Evolutionary conservation across 176 grass and related monocot species (phyloP).

Genomic region (Aechmea fasciata): DNA sequence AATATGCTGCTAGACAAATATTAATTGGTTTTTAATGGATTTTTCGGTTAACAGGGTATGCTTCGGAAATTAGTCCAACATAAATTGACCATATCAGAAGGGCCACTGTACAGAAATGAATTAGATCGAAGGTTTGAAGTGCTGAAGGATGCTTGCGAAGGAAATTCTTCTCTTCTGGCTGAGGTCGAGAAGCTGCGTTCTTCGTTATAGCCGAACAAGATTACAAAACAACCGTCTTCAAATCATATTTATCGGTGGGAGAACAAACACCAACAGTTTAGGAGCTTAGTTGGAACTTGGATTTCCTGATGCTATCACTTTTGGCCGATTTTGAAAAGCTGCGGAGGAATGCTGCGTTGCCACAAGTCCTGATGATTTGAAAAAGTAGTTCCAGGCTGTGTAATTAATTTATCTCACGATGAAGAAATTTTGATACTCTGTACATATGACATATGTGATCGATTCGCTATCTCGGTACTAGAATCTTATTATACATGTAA

Average conservation of each 20-base stretch:
- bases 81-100: conserved; percentile 30
- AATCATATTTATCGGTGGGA: neutral
- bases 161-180: conserved; percentile 52
- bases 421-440: no score
- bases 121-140: conserved; percentile 32
- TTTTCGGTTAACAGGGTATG: conserved; percentile 41
- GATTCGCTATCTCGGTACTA: no score
- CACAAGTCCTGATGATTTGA: no score
- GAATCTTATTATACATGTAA: no score
- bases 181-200: conserved; percentile 48
- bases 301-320: no score
- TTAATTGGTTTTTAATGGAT: conserved; percentile 1
- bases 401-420: no score
- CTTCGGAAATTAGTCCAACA: conserved; percentile 46
- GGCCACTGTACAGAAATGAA: conserved; percentile 29
- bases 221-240: neutral
- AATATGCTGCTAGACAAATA: neutral
- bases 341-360: no score
- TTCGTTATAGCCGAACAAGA: neutral
- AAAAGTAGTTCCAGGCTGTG: no score
- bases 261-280: neutral
- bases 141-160: conserved; percentile 59
- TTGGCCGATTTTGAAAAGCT: no score
- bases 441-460: no score
- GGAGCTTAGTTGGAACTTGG: neutral